Percentiles rank a stretch among this genome's conserved stretches.
phyloP scores from a whole-genome alignment of 495 filamentous ascomycete species.

The Penicillium taxi region DNA sequence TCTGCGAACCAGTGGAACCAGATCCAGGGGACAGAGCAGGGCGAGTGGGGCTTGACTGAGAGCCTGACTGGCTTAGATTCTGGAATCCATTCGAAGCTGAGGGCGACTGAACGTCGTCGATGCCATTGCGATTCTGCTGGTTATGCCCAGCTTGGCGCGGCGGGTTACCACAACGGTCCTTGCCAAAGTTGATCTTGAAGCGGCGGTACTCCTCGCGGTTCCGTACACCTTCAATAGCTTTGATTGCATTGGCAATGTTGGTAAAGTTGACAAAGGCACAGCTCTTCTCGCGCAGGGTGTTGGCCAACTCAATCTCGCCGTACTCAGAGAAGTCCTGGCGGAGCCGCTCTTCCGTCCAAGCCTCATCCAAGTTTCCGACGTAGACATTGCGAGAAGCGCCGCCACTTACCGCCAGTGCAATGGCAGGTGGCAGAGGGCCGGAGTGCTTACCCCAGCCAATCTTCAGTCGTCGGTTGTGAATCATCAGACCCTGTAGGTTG shows the following conservation, averaged over 20 bases:
- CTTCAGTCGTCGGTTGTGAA: conserved; percentile 95
- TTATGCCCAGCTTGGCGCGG: conserved; percentile 68
- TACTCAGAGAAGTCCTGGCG: conserved; percentile 96
- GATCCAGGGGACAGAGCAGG: conserved; percentile 49
- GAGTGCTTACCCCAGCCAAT: conserved; percentile 99
- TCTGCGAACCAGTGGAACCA: conserved; percentile 48
- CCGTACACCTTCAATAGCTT: conserved; percentile 92
- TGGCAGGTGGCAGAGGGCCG: conserved; percentile 89
- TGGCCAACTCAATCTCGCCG: conserved; percentile 96
- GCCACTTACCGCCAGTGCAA: conserved; percentile 91
- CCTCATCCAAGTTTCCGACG: conserved; percentile 93
- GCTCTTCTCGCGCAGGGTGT: conserved; percentile 95
- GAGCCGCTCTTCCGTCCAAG: conserved; percentile 91
- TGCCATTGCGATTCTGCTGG: conserved; percentile 43
- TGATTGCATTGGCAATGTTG: conserved; percentile 99
- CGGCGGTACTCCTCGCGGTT: conserved; percentile 92
- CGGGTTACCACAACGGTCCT: conserved; percentile 94
- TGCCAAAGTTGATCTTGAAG: conserved; percentile 99
- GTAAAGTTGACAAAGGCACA: conserved; percentile 99
- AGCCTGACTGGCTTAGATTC: conserved; percentile 50
- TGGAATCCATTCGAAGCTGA: conserved; percentile 43
- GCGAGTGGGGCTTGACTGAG: conserved; percentile 62
- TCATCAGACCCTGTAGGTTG: conserved; percentile 96
- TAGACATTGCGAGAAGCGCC: conserved; percentile 95
- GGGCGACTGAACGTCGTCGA: conserved; percentile 61